Conservation (phyloP, 2,329 filamentous ascomycete genomes). For the Biscogniauxia marginata region DNA sequence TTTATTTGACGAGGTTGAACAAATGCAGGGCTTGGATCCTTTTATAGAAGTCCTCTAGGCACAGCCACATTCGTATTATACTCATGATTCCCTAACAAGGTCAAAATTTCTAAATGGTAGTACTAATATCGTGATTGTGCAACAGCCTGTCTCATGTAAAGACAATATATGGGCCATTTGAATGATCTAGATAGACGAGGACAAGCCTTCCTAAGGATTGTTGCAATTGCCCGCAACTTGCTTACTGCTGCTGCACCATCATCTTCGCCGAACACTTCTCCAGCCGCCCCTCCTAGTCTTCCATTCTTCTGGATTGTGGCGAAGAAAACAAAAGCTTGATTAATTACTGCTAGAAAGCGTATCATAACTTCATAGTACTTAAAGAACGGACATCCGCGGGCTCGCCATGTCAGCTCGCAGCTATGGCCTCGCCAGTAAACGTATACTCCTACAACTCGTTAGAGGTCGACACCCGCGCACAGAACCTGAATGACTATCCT, state of each 20-base stretch:
- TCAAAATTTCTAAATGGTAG: too few relatives aligned
- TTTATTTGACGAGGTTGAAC: not conserved
- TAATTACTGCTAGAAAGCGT: not conserved
- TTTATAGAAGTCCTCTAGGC: not conserved
- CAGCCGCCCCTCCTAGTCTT: not conserved
- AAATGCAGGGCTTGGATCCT: not conserved
- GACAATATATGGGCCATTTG: not conserved
- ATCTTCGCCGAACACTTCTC: not conserved
- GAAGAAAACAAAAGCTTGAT: not conserved
- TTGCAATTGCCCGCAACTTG: too few relatives aligned
- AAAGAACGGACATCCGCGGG: not conserved
- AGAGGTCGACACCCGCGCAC: constrained; percentile 2
- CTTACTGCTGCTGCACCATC: not conserved
- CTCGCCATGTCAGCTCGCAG: not conserved
- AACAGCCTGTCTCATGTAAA: not conserved
- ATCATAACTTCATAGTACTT: not conserved
- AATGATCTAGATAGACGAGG: not conserved
- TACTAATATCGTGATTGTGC: not conserved
- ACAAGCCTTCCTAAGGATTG: not conserved
- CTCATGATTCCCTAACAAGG: too few relatives aligned
- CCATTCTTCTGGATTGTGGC: not conserved
- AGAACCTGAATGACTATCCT: constrained; percentile 1
- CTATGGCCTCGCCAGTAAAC: not conserved
- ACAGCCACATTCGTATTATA: not conserved
- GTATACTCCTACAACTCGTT: not conserved